Evolutionary conservation across 2,329 filamentous ascomycete genomes (phyloP).

Genomic region (Pseudocercospora macadamiae): DNA sequence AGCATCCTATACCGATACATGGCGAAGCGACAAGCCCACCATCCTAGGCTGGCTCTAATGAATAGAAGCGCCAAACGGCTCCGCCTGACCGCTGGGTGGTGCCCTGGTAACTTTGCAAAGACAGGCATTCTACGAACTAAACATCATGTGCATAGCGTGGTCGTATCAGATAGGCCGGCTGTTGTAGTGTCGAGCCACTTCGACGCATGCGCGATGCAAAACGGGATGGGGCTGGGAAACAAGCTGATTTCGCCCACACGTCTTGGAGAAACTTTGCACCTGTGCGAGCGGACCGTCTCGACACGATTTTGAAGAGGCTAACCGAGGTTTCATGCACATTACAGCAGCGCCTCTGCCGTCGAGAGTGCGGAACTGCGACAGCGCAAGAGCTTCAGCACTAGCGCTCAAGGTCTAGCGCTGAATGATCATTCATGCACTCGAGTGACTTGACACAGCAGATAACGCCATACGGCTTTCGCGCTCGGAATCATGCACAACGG

Average conservation of each 20-base stretch:
- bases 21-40: constrained; percentile 17
- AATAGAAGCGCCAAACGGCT: constrained; percentile 20
- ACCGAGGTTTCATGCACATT: constrained; percentile 18
- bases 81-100: constrained; percentile 24
- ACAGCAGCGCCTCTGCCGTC: not conserved
- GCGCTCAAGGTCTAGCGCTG: not conserved
- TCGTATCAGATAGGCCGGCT: constrained; percentile 21
- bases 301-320: constrained; percentile 8
- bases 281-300: constrained; percentile 7
- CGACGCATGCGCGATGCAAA: constrained; percentile 15
- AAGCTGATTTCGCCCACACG: not conserved
- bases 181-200: constrained; percentile 14
- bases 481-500: constrained; percentile 1
- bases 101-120: constrained; percentile 21
- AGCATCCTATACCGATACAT: constrained; percentile 18
- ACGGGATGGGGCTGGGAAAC: constrained; percentile 15
- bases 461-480: not conserved
- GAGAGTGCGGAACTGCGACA: not conserved
- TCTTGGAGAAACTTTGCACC: not conserved
- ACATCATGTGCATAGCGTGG: constrained; percentile 22
- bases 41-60: constrained; percentile 17
- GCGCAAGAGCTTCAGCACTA: not conserved
- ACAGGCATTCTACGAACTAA: constrained; percentile 22
- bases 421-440: not conserved
- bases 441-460: not conserved